Evolutionary conservation across 139 green algal genomes (phyloP).

Genomic region (Medakamo hakoo): DNA sequence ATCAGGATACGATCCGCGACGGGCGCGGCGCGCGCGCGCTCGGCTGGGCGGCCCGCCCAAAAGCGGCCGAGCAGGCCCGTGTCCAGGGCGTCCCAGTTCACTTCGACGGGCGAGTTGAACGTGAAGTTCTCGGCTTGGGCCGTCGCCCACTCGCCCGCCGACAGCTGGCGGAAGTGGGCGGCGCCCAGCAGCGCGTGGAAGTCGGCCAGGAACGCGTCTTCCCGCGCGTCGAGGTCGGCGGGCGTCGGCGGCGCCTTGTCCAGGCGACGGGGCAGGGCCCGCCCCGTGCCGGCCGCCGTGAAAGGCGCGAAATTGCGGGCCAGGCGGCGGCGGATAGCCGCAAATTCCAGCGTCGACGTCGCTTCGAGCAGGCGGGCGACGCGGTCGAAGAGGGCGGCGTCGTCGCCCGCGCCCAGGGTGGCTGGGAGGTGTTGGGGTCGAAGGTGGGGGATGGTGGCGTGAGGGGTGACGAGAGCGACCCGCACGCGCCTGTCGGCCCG

Average conservation of each 20-base stretch:
- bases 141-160: conserved; percentile 34
- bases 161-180: conserved; percentile 43
- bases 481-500: too few species aligned
- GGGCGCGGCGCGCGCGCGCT: conserved; percentile 4
- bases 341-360: neutral
- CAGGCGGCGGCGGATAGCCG: neutral
- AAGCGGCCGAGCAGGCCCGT: conserved; percentile 16
- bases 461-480: too few species aligned
- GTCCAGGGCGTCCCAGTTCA: conserved; percentile 49
- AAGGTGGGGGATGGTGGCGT: too few species aligned
- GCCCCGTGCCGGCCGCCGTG: neutral
- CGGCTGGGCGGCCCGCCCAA: conserved; percentile 19
- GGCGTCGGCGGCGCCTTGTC: neutral
- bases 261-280: neutral
- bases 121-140: conserved; percentile 47
- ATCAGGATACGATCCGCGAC: conserved; percentile 43
- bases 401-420: neutral
- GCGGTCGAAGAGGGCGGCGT: neutral
- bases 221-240: conserved; percentile 23
- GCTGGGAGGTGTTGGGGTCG: too few species aligned
- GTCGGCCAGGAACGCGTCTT: conserved; percentile 40
- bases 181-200: conserved; percentile 39
- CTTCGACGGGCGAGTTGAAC: conserved; percentile 45
- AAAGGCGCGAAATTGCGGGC: neutral
- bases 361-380: neutral